Base-by-base conservation (phyloP, 2,329 filamentous ascomycete genomes). In the Alternaria sp. region DNA sequence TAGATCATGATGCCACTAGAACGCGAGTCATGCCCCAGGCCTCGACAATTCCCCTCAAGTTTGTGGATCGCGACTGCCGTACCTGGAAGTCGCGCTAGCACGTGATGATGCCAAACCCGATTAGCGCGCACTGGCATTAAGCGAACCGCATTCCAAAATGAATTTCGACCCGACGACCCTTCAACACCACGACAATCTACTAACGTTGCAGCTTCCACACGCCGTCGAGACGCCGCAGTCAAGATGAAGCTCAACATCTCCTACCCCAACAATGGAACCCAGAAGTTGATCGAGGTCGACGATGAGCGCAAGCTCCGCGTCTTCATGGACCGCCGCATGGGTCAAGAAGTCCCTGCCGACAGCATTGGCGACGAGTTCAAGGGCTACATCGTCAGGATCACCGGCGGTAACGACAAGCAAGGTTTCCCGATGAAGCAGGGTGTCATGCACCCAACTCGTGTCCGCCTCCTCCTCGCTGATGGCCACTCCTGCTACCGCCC, bases 341-440 rank as follows among this genome's bases (percentile, higher is more conserved):
- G 92, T 80, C 88, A 90, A 79, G 92, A 97, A 87, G 92, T 99
- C 77, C 85, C 91, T 77, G 95, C 91, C 80, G 96, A 99, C 87
- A 91, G 90, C 81, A 88, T 99, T 80, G 95, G 95, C 80, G 94
- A 98, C 81, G 95, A 99, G 87, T 99, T 96, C 92, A 97, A 97
- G 89, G 95, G 95, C 84, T 99, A 99, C 88, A 90, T 99, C 87
- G 93, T 99, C 91, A 91, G 89, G 83, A 98, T 99, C 87, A 99
- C 95, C 79, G 96, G 95, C 81, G 95, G 96, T 82, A 99, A 99
- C 91, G 95, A 99, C 92, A 99, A 99, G 93, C 96, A 99, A 89
- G 95, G 95, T 87, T 99, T 99, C 90, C 95, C 95, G 78, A 99
- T 99, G 95, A 99, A 99, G 93, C 96, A 99, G 91, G 95, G 95